Conservation (phyloP, 345 rosid genomes). For the Sonneratia caseolaris region DNA sequence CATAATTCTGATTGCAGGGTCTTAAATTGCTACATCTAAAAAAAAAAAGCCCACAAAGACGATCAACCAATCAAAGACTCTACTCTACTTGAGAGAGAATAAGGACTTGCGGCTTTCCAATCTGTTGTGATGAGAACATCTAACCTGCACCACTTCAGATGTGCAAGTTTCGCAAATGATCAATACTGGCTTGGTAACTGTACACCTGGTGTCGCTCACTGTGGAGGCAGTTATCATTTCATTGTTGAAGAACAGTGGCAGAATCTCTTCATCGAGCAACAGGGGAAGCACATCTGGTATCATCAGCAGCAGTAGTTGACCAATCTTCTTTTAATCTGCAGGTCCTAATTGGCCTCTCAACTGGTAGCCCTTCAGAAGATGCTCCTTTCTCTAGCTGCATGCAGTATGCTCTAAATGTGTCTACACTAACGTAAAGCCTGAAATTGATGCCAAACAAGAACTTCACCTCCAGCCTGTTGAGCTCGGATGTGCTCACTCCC, state of each 20-base stretch:
- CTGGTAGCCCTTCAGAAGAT: constrained; percentile 24
- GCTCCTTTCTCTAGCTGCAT: constrained; percentile 50
- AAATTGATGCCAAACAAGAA: constrained; percentile 71
- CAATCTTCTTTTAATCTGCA: constrained; percentile 49
- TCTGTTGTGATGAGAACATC: not conserved
- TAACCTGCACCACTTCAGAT: not conserved
- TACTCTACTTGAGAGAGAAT: not conserved
- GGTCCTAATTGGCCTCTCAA: constrained; percentile 40
- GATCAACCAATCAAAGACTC: not conserved
- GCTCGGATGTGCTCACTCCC: constrained; percentile 70
- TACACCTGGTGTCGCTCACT: not conserved
- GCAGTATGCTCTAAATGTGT: constrained; percentile 54
- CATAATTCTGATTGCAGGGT: not conserved
- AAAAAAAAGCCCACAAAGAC: not conserved
- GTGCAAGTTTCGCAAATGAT: not conserved
- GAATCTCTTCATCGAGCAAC: constrained; percentile 28
- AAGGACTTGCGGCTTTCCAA: not conserved
- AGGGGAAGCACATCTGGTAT: constrained; percentile 41
- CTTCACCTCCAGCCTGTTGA: constrained; percentile 79
- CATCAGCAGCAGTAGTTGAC: constrained; percentile 44
- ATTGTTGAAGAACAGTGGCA: not conserved
- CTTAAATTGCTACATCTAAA: not conserved
- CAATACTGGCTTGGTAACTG: not conserved
- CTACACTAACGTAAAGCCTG: constrained; percentile 61
- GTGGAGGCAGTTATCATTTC: not conserved